Evolutionary conservation across 768 basidiomycete species (phyloP).

Genomic region (Trametes cingulata): DNA sequence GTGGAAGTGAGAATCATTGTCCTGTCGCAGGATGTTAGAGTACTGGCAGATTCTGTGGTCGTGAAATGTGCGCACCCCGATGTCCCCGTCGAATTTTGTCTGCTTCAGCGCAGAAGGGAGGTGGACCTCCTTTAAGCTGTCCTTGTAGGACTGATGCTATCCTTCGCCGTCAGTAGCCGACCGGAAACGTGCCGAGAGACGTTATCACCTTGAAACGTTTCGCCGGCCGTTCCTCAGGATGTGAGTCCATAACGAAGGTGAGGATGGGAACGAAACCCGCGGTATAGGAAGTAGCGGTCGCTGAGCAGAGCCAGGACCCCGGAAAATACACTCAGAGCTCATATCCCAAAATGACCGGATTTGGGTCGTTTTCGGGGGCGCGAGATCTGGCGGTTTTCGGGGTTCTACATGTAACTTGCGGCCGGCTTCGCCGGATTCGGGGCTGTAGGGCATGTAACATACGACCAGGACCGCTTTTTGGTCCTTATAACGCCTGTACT

Average conservation of each 20-base stretch:
- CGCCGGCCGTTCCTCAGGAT: conserved; percentile 22
- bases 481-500: too few relatives aligned
- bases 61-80: conserved; percentile 41
- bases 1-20: conserved; percentile 79
- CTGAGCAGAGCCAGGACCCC: neutral
- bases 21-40: conserved; percentile 40
- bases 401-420: too few relatives aligned
- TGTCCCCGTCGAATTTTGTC: conserved; percentile 56
- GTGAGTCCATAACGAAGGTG: conserved; percentile 3
- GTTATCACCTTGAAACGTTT: conserved; percentile 30
- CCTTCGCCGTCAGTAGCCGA: neutral
- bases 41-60: too few relatives aligned
- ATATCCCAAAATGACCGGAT: too few relatives aligned
- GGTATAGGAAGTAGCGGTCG: neutral
- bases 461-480: too few relatives aligned
- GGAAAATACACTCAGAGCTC: too few relatives aligned
- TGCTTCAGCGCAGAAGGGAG: conserved; percentile 62
- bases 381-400: too few relatives aligned
- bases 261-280: neutral
- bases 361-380: too few relatives aligned
- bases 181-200: neutral
- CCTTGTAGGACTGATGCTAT: conserved; percentile 75
- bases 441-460: too few relatives aligned
- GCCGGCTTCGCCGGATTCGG: too few relatives aligned
- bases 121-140: conserved; percentile 68